These are phyloP conservation scores for Bimuria novae-zelandiae DNA, from an alignment of 2,329 filamentous ascomycete species.

Conservation along the genomic window DNA sequence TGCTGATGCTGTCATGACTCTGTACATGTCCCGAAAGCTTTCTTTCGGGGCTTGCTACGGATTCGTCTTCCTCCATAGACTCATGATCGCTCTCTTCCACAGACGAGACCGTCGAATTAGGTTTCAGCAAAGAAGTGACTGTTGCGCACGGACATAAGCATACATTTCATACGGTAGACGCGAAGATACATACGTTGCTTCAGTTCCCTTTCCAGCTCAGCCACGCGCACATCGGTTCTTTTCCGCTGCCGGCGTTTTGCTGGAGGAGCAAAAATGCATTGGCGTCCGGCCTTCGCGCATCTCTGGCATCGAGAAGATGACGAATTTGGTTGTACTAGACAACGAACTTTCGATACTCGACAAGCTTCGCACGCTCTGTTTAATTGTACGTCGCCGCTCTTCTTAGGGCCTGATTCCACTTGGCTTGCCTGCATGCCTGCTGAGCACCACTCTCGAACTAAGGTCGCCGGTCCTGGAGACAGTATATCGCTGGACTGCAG, in stretches of 20 bases:
- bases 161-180: background rate
- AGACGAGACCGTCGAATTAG: slow-evolving; percentile 26
- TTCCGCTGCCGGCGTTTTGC: slow-evolving; percentile 43
- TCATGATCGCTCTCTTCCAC: slow-evolving; percentile 34
- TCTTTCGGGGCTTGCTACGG: slow-evolving; percentile 20
- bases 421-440: slow-evolving; percentile 13
- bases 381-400: slow-evolving; percentile 33
- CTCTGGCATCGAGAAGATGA: slow-evolving; percentile 38
- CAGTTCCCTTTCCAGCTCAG: slow-evolving; percentile 44
- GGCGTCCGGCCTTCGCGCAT: slow-evolving; percentile 39
- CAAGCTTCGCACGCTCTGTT: slow-evolving; percentile 45
- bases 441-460: background rate
- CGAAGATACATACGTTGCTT: slow-evolving; percentile 20
- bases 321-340: slow-evolving; percentile 32
- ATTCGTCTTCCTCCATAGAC: slow-evolving; percentile 34
- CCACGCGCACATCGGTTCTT: slow-evolving; percentile 43
- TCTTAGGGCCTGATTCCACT: slow-evolving; percentile 18
- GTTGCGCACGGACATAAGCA: background rate
- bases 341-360: slow-evolving; percentile 43
- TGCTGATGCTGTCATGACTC: slow-evolving; percentile 17
- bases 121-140: slow-evolving; percentile 38
- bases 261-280: slow-evolving; percentile 43
- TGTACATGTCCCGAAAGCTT: slow-evolving; percentile 21
- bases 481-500: too few relatives aligned
- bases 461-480: background rate